Percentiles rank a stretch among this genome's conserved stretches.
These are phyloP conservation scores for Scleroderma citrinum DNA, from an alignment of 768 basidiomycete genomes.

Conservation along the genomic window DNA sequence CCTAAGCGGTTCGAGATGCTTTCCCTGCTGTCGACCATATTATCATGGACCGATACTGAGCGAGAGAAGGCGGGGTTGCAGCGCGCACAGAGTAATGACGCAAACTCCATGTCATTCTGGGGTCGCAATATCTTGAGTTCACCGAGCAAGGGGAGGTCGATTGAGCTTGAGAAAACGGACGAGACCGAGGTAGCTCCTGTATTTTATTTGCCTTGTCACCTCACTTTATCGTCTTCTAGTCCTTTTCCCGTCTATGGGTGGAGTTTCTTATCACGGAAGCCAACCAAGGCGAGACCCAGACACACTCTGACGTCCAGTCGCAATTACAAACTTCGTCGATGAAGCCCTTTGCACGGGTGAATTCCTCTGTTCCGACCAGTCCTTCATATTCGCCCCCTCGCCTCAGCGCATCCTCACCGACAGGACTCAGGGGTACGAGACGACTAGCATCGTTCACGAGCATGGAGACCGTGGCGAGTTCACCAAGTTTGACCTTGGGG, in stretches of 20 bases:
- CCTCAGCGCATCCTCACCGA: slow-evolving; percentile 15
- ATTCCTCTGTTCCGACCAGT: slow-evolving; percentile 35
- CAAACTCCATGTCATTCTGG: slow-evolving; percentile 14
- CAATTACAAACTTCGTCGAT: slow-evolving; percentile 13
- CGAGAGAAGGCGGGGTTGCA: slow-evolving; percentile 81
- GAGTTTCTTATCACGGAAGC: slow-evolving; percentile 97
- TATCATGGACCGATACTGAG: slow-evolving; percentile 91
- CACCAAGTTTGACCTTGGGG: slow-evolving; percentile 32
- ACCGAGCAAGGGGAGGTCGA: slow-evolving; percentile 30
- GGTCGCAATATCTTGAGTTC: slow-evolving; percentile 23
- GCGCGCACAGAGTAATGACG: slow-evolving; percentile 26
- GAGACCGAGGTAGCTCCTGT: slow-evolving; percentile 65
- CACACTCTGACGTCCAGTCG: slow-evolving; percentile 17
- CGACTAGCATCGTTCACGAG: slow-evolving; percentile 36
- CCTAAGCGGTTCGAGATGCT: slow-evolving; percentile 97
- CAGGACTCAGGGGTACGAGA: slow-evolving; percentile 25
- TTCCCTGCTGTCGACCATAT: slow-evolving; percentile 75
- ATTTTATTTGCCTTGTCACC: neutral
- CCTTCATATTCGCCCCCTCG: slow-evolving; percentile 24
- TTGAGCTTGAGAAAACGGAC: slow-evolving; percentile 72
- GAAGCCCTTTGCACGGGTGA: neutral
- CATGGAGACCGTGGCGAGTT: slow-evolving; percentile 32
- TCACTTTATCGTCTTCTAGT: slow-evolving; percentile 33
- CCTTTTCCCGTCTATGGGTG: slow-evolving; percentile 96
- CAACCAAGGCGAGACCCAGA: slow-evolving; percentile 30